These are phyloP conservation scores for Ogataea minuta DNA, from an alignment of 805 yeast genomes.

Conservation along the genomic window DNA sequence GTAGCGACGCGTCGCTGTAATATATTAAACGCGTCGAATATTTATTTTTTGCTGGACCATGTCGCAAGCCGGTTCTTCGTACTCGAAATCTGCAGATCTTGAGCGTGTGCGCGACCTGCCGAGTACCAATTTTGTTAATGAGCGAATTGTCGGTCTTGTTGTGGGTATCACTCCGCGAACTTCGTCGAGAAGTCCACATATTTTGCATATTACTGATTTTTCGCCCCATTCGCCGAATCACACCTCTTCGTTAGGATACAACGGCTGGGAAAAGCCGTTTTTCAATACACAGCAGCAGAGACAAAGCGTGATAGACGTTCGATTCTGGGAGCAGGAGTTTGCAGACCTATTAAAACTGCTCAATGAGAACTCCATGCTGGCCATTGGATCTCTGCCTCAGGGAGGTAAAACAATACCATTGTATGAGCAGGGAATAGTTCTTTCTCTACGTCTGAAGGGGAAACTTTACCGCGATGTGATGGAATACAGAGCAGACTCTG, in stretches of 20 bases:
- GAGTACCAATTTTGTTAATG: conserved; percentile 5
- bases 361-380: background rate
- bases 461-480: conserved; percentile 6
- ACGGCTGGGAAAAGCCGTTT: background rate
- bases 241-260: conserved; percentile 2
- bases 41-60: background rate
- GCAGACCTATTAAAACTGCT: background rate
- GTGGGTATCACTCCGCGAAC: conserved; percentile 22
- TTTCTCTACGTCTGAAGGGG: conserved; percentile 12
- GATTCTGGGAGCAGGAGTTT: conserved; percentile 6
- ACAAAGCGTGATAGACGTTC: conserved; percentile 8
- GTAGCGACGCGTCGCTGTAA: conserved; percentile 4
- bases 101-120: conserved; percentile 10
- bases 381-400: background rate
- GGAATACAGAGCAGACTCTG: conserved; percentile 13
- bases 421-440: conserved; percentile 5
- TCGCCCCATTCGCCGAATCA: conserved; percentile 4
- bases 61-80: background rate
- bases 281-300: conserved; percentile 1
- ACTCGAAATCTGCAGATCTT: conserved; percentile 3
- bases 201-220: conserved; percentile 27
- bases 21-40: too few species aligned
- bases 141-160: conserved; percentile 18
- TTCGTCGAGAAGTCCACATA: conserved; percentile 14
- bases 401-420: background rate